Evolutionary conservation across 768 basidiomycete genomes (phyloP), one percentile per base, ranked within the genome.

Genomic region (Termitomyces sp.): DNA sequence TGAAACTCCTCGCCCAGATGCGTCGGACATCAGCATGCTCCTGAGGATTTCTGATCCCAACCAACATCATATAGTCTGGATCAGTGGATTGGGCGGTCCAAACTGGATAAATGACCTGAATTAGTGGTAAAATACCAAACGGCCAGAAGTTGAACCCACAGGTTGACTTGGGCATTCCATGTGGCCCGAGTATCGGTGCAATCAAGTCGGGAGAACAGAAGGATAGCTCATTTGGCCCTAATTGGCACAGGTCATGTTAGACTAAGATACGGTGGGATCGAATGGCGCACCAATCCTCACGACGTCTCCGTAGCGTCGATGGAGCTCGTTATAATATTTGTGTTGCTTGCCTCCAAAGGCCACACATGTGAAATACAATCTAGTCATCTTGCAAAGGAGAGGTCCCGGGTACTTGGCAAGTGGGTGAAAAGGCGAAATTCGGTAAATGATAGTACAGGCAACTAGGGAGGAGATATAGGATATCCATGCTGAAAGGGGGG

Each of bases 281-380:
- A 7, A 32, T 16, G 7, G 50, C 71, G 27, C 52, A 81, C 84
- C 84, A 39, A 78, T 73, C 48, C 84, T 72, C 15, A 86, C 78
- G 27, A 77, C 65, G n/a, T 78, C 72, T 0, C 84, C 84, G 50
- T 84, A 84, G 32, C 64, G 67, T 15, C 73, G 69, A 60, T 85
- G 84, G 18, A 85, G 58, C 5, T 62, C 52, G 35, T 74, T 64
- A 41, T 75, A 71, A 53, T 74, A 75, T 2, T 68, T 52, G 56
- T 85, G 77, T 18, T 75, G 70, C 54, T 73, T 72, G 0, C 81
- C 79, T 15, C 47, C 54, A 16, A 55, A 63, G 0, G 68, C 65
- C 15, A 73, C 53, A 35, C 50, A 66, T 0, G 66, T 66, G 3
- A 63, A 60, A 61, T 70, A 73, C 1, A 78, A 32, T 54, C 76